Conservation (phyloP, 441 rosid genomes). For the Raphanus hybrid region DNA sequence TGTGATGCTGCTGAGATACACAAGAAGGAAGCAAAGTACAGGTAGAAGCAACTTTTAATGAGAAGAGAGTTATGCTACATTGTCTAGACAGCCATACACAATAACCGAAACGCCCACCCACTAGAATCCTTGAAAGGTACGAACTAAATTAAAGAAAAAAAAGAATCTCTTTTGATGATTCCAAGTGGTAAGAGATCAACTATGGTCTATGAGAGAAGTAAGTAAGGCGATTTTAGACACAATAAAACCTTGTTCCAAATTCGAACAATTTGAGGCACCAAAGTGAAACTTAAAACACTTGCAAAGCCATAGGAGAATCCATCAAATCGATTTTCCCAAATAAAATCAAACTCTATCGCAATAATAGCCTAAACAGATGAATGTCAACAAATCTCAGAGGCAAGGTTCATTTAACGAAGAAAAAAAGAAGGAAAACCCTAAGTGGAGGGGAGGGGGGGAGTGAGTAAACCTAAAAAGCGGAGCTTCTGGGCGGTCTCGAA, state of each 20-base stretch:
- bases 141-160: neutral
- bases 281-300: neutral
- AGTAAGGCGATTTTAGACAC: constrained; percentile 14
- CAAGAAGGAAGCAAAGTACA: too few species aligned
- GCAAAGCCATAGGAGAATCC: neutral
- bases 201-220: neutral
- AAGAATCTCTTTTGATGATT: constrained; percentile 3
- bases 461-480: constrained; percentile 61
- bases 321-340: constrained; percentile 5
- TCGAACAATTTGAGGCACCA: neutral
- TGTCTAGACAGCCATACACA: neutral
- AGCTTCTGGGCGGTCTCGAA: constrained; percentile 81
- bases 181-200: constrained; percentile 13
- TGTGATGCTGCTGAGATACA: neutral
- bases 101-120: neutral
- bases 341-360: constrained; percentile 15
- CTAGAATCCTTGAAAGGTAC: too few species aligned
- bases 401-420: neutral
- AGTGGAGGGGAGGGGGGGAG: neutral
- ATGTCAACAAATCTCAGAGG: neutral
- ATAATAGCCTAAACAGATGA: constrained; percentile 2
- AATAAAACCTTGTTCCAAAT: neutral
- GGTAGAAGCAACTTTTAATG: neutral
- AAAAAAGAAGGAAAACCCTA: neutral
- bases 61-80: neutral